phyloP scores from a whole-genome alignment of 2,329 filamentous ascomycete genomes.

The Neopestalotiopsis rosae region DNA sequence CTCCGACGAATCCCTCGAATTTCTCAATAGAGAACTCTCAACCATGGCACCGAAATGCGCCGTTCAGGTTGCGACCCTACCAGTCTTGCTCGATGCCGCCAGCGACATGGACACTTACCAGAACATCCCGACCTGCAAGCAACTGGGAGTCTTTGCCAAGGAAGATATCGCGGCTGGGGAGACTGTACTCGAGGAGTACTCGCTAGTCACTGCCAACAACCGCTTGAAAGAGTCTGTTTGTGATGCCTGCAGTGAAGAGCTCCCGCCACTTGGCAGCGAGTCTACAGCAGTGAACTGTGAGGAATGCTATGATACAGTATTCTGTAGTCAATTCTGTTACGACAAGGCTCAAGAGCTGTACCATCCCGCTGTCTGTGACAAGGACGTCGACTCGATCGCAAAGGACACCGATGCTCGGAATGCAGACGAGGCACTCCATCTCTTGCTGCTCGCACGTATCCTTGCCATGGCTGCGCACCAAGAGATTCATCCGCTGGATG shows the following conservation, averaged over 20 bases:
- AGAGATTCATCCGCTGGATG: constrained; percentile 65
- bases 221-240: constrained; percentile 85
- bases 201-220: constrained; percentile 87
- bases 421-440: constrained; percentile 65
- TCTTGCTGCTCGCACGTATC: constrained; percentile 65
- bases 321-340: constrained; percentile 66
- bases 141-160: constrained; percentile 90
- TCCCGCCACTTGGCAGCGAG: constrained; percentile 64
- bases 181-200: constrained; percentile 79
- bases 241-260: constrained; percentile 81
- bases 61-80: constrained; percentile 77
- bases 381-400: constrained; percentile 68
- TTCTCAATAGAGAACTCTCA: constrained; percentile 74
- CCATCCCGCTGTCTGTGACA: constrained; percentile 70
- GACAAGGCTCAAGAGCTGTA: constrained; percentile 63
- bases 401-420: constrained; percentile 67
- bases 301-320: constrained; percentile 70
- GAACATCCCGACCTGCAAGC: constrained; percentile 66
- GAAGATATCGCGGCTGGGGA: constrained; percentile 80
- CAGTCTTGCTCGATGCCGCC: constrained; percentile 67
- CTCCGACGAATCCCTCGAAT: constrained; percentile 68
- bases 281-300: constrained; percentile 58
- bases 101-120: constrained; percentile 54
- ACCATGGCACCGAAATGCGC: constrained; percentile 81
- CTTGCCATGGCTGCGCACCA: constrained; percentile 69